Conservation (phyloP, 257 asterid species). For the Plantago ovata region DNA sequence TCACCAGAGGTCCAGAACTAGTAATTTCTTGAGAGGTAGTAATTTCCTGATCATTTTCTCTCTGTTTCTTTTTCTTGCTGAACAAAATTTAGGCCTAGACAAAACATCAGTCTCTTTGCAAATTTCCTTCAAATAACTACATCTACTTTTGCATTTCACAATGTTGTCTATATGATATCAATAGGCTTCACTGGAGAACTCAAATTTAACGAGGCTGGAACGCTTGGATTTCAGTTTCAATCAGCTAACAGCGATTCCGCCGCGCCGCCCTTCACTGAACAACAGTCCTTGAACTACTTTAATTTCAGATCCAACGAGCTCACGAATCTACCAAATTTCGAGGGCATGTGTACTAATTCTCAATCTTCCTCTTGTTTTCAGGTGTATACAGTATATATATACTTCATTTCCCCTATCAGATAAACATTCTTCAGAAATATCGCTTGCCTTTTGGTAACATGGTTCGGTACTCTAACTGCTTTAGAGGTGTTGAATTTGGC, state of each 20-base stretch:
- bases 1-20: no score
- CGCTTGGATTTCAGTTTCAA: conserved; percentile 15
- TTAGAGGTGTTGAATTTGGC: conserved; percentile 18
- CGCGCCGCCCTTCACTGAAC: conserved; percentile 6
- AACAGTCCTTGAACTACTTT: conserved; percentile 11
- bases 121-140: no score
- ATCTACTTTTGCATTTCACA: no score
- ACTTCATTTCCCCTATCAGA: no score
- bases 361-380: neutral
- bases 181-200: conserved; percentile 22
- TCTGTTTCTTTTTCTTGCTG: no score
- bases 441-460: conserved; percentile 6
- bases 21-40: conserved; percentile 17
- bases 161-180: neutral
- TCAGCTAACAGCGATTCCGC: conserved; percentile 16
- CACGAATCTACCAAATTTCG: conserved; percentile 10
- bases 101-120: no score
- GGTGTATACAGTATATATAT: no score
- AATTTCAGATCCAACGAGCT: neutral
- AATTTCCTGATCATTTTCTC: neutral
- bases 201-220: conserved; percentile 15
- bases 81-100: no score
- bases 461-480: conserved; percentile 5
- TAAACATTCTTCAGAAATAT: neutral
- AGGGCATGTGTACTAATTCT: conserved; percentile 9